Evolutionary conservation across 345 rosid genomes (phyloP), one percentile per base, ranked within the genome.

Genomic region (Salix caprea): DNA sequence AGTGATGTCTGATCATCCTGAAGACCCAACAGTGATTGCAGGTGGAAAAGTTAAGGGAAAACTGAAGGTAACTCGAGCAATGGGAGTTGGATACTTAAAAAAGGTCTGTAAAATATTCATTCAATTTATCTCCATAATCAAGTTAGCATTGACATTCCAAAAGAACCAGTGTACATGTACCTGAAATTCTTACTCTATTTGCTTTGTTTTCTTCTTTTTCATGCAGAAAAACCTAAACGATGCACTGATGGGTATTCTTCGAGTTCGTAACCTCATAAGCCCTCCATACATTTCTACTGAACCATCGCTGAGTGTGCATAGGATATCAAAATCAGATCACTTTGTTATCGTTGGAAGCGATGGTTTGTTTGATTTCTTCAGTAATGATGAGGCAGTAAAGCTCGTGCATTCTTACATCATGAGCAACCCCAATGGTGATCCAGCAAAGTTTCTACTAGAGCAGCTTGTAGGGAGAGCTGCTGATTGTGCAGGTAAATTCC

Each of bases 51-150:
- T 96, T 80, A 96, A 93, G 88, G 98, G 99, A 65, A 96, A 93
- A 80, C 81, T 96, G 81, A 93, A 89, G 86, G 98, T 96, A 76
- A 92, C 99, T 46, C 94, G 98, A 78, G 99, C 98, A 69, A 72
- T 92, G 19, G 98, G 99, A 78, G 99, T 93, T 72, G 97, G 98
- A 76, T 93, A 93, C 93, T 80, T 96, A 70, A 96, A 96, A 82
- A 91, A 91, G 96, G 99, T 92, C 56, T 0, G 66, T 61, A 2
- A 54, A 2, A 54, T 13, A 60, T 67, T 32, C 42, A 19, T 37
- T 42, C 15, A 15, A 36, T 65, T 30, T 65, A 24, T 15, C 23
- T 72, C 26, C 65, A 72, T 40, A 15, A 26, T 67, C 74, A 74
- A 40, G 30, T 28, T 37, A 36, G 56, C 26, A 65, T 9, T 72